Percentiles rank a stretch among this genome's conserved stretches.
phyloP scores from a whole-genome alignment of 495 filamentous ascomycete species.

The Aspergillus heteromorphus region DNA sequence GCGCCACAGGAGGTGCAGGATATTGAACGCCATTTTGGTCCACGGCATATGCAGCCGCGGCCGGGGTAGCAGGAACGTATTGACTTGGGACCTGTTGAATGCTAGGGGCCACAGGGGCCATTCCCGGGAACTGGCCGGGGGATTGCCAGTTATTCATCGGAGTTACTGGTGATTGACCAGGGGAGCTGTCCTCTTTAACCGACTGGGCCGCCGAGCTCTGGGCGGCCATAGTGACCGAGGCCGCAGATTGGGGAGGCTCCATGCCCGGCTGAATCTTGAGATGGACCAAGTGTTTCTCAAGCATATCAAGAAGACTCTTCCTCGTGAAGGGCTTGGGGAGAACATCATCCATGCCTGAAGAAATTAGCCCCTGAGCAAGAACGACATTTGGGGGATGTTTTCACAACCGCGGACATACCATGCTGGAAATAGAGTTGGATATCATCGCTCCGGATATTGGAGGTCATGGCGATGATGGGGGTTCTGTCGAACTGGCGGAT shows the following conservation, averaged over 20 bases:
- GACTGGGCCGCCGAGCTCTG: slow-evolving; percentile 54
- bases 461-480: slow-evolving; percentile 97
- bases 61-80: slow-evolving; percentile 43
- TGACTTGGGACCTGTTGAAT: slow-evolving; percentile 47
- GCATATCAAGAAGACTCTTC: slow-evolving; percentile 83
- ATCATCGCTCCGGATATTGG: slow-evolving; percentile 94
- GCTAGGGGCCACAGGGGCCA: slow-evolving; percentile 51
- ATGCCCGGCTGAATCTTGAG: slow-evolving; percentile 59
- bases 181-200: slow-evolving; percentile 78
- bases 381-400: neutral
- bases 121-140: slow-evolving; percentile 59
- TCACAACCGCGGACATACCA: slow-evolving; percentile 53
- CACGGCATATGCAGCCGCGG: slow-evolving; percentile 40
- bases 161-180: slow-evolving; percentile 67
- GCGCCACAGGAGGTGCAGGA: slow-evolving; percentile 41
- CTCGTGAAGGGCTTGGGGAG: slow-evolving; percentile 96
- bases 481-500: slow-evolving; percentile 86
- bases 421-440: slow-evolving; percentile 96
- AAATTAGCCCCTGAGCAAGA: slow-evolving; percentile 1
- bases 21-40: slow-evolving; percentile 50
- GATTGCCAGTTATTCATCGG: slow-evolving; percentile 70
- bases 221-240: slow-evolving; percentile 43
- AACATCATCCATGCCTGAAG: slow-evolving; percentile 95
- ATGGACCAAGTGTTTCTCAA: slow-evolving; percentile 82
- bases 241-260: slow-evolving; percentile 45